Percentiles rank a stretch among this genome's conserved stretches.
phyloP scores from a whole-genome alignment of 768 basidiomycete genomes.

The Kondoa subrosea region DNA sequence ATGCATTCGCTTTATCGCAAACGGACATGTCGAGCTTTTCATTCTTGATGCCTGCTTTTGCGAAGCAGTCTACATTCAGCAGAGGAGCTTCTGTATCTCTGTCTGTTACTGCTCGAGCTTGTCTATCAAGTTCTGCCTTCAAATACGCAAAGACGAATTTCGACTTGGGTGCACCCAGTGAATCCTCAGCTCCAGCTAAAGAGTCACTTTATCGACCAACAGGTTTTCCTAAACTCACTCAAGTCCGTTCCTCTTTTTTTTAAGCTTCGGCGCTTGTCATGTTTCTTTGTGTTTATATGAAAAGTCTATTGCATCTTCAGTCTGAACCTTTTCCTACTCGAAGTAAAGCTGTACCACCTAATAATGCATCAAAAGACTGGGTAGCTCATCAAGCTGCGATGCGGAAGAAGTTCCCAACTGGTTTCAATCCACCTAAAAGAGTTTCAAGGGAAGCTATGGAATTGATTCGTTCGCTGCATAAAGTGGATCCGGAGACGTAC shows the following conservation, averaged over 20 bases:
- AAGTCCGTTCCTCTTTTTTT: too few relatives aligned
- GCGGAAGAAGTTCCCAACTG: conserved; percentile 20
- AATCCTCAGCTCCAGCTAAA: neutral
- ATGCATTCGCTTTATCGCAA: too few relatives aligned
- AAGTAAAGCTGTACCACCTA: neutral
- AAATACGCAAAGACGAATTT: neutral
- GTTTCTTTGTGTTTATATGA: too few relatives aligned
- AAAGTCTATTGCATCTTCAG: too few relatives aligned
- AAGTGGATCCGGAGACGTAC: conserved; percentile 47
- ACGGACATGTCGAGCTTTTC: too few relatives aligned
- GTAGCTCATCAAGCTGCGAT: conserved; percentile 8
- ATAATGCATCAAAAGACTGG: conserved; percentile 10
- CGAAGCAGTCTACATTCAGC: too few relatives aligned
- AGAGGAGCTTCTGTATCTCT: too few relatives aligned
- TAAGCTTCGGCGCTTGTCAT: too few relatives aligned
- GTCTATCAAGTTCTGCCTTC: neutral
- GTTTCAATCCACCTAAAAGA: conserved; percentile 62
- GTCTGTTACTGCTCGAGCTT: too few relatives aligned
- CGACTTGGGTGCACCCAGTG: neutral
- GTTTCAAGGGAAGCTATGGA: conserved; percentile 72
- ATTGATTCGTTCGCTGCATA: conserved; percentile 51
- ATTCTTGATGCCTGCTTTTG: too few relatives aligned
- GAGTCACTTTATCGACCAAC: neutral
- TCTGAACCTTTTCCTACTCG: neutral
- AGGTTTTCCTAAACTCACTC: neutral